phyloP scores from a whole-genome alignment of 106 monocot species.

The Apostasia shenzhenica region DNA sequence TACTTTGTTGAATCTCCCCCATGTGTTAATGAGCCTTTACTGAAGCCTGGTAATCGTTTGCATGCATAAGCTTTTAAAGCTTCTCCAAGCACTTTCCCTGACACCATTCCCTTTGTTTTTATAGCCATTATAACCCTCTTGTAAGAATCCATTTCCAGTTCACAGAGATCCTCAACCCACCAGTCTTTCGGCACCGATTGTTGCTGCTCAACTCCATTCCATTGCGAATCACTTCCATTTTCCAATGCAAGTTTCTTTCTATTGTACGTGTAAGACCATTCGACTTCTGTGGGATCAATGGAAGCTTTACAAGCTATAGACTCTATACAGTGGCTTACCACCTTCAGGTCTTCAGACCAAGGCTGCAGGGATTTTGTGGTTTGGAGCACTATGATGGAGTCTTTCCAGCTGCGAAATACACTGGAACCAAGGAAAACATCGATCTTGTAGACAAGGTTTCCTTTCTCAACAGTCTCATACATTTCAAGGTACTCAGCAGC shows the following conservation, averaged over 20 bases:
- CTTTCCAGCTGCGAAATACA: constrained; percentile 63
- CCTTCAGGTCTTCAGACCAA: constrained; percentile 49
- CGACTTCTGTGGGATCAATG: constrained; percentile 40
- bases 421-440: constrained; percentile 60
- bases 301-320: constrained; percentile 56
- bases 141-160: constrained; percentile 55
- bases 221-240: constrained; percentile 20
- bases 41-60: constrained; percentile 49
- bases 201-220: constrained; percentile 15
- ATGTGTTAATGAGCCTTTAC: constrained; percentile 11
- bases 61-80: constrained; percentile 55
- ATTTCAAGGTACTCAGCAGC: constrained; percentile 67
- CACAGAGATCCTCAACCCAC: constrained; percentile 79
- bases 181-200: constrained; percentile 52
- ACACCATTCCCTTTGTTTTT: constrained; percentile 42
- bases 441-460: constrained; percentile 61
- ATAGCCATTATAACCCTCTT: constrained; percentile 58
- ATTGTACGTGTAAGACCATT: constrained; percentile 59
- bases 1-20: constrained; percentile 7
- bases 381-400: constrained; percentile 59
- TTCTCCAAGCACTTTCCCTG: constrained; percentile 36
- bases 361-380: constrained; percentile 44
- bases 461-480: constrained; percentile 57
- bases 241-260: constrained; percentile 18
- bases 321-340: constrained; percentile 52